Evolutionary conservation across 2,329 filamentous ascomycete species (phyloP).

Genomic region (Orbilia blumenaviensis): DNA sequence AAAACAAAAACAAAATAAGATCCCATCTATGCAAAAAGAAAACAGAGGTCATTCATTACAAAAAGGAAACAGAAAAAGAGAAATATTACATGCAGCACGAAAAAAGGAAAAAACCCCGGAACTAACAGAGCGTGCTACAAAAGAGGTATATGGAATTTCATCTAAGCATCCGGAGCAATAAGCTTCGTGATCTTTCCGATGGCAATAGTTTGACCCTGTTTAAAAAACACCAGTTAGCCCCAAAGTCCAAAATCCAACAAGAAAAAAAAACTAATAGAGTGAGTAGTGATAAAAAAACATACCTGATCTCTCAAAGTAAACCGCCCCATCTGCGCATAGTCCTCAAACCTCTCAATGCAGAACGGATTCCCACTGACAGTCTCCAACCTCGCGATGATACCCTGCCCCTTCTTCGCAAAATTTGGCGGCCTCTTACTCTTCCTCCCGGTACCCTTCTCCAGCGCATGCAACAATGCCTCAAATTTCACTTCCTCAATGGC

Average conservation of each 20-base stretch:
- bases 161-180: constrained; percentile 62
- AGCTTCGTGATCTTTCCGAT: constrained; percentile 99
- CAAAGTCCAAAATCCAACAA: constrained; percentile 55
- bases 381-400: constrained; percentile 91
- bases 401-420: constrained; percentile 81
- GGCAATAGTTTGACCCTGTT: constrained; percentile 98
- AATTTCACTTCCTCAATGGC: constrained; percentile 98
- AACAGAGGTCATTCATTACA: too few relatives aligned
- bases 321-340: constrained; percentile 91
- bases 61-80: background rate
- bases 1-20: constrained; percentile 7
- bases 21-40: constrained; percentile 52
- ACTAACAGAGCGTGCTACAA: too few relatives aligned
- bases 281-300: constrained; percentile 60
- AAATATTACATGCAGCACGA: background rate
- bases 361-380: constrained; percentile 85
- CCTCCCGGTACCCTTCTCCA: constrained; percentile 91
- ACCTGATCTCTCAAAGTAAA: constrained; percentile 91
- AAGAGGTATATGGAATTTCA: background rate
- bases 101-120: background rate
- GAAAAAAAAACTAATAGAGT: constrained; percentile 1
- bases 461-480: constrained; percentile 83
- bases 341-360: constrained; percentile 93
- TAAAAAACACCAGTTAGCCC: too few relatives aligned
- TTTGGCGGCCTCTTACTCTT: constrained; percentile 94